phyloP scores from a whole-genome alignment of 106 monocot species.

The Platanthera guangdongensis region DNA sequence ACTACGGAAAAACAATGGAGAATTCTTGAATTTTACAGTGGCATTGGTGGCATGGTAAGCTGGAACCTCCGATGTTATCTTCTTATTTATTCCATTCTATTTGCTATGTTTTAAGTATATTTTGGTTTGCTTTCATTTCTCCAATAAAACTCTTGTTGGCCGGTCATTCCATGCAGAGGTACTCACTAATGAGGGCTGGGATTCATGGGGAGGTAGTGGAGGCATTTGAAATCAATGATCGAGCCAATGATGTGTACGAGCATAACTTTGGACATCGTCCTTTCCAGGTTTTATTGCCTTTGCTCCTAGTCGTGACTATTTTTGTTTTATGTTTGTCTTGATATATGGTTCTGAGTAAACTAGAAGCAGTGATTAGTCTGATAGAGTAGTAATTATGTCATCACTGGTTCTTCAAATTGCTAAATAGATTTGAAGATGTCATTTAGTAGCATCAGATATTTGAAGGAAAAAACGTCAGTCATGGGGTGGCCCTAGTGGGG shows the following conservation, averaged over 20 bases:
- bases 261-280: conserved; percentile 85
- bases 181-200: conserved; percentile 57
- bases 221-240: conserved; percentile 86
- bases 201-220: conserved; percentile 50
- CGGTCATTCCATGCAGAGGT: conserved; percentile 39
- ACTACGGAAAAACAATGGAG: conserved; percentile 42
- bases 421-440: not conserved
- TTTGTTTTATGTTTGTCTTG: not conserved
- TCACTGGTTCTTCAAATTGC: not conserved
- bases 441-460: not conserved
- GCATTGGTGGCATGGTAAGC: conserved; percentile 81
- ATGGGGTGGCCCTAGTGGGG: not conserved
- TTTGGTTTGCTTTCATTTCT: not conserved
- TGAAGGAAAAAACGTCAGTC: not conserved
- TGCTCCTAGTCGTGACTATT: not conserved
- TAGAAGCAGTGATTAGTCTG: not conserved
- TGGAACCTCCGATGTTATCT: not conserved
- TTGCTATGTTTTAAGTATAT: conserved; percentile 1
- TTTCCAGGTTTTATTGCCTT: conserved; percentile 45
- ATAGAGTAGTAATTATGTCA: not conserved
- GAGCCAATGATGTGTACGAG: conserved; percentile 79
- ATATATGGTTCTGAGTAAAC: not conserved
- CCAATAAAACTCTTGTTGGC: not conserved
- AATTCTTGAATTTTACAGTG: conserved; percentile 92
- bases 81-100: not conserved